Evolutionary conservation across 2,329 filamentous ascomycete genomes (phyloP).

Genomic region (Colletotrichum horii): DNA sequence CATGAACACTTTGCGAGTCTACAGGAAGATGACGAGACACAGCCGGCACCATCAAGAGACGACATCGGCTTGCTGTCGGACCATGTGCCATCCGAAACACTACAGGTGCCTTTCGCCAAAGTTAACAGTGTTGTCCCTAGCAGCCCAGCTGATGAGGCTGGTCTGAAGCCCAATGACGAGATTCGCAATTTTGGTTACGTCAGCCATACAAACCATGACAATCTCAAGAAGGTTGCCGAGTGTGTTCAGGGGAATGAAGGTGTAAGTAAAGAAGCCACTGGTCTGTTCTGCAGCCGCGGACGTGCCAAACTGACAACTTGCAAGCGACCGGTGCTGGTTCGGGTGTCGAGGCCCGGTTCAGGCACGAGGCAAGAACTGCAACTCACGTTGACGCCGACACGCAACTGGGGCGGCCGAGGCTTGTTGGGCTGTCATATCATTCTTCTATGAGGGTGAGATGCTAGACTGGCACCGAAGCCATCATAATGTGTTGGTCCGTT

Average conservation of each 20-base stretch:
- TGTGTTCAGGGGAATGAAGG: conserved; percentile 89
- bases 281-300: neutral
- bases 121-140: conserved; percentile 81
- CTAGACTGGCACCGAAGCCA: neutral
- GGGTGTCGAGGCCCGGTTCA: conserved; percentile 57
- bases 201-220: conserved; percentile 84
- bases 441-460: conserved; percentile 61
- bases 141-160: conserved; percentile 84
- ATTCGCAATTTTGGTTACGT: conserved; percentile 87
- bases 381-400: conserved; percentile 75
- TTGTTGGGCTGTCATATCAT: conserved; percentile 90
- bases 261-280: conserved; percentile 59
- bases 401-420: conserved; percentile 89
- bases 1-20: conserved; percentile 87
- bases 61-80: neutral
- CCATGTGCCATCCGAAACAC: conserved; percentile 33
- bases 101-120: conserved; percentile 75
- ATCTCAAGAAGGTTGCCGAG: conserved; percentile 84
- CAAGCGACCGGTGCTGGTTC: conserved; percentile 75
- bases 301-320: conserved; percentile 26
- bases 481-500: neutral
- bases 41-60: neutral
- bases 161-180: conserved; percentile 79
- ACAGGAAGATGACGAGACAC: conserved; percentile 52
- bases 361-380: conserved; percentile 62